These are phyloP conservation scores for Salix udensis DNA, from an alignment of 345 rosid species.

Conservation along the genomic window DNA sequence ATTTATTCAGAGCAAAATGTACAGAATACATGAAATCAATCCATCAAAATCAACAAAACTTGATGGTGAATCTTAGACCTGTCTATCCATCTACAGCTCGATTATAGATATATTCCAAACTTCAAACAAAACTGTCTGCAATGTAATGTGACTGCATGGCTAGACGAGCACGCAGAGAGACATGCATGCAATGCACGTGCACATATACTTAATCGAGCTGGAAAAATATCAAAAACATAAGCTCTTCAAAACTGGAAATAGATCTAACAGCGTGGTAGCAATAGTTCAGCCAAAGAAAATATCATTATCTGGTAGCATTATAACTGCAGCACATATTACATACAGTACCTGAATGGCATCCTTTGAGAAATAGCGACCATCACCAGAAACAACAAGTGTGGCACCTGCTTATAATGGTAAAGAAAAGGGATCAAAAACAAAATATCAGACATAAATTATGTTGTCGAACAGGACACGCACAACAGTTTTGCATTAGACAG, in stretches of 20 bases:
- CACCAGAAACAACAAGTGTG: slow-evolving; percentile 97
- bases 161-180: background rate
- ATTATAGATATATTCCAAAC: background rate
- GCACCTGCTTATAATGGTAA: slow-evolving; percentile 52
- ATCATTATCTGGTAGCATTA: background rate
- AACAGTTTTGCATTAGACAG: background rate
- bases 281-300: background rate
- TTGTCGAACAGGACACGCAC: background rate
- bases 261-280: background rate
- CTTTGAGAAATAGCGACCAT: slow-evolving; percentile 93
- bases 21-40: background rate
- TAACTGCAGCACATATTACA: background rate
- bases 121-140: background rate
- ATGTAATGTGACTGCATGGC: background rate
- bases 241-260: background rate
- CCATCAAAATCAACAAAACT: background rate
- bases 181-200: background rate
- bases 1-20: background rate
- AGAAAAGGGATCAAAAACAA: background rate
- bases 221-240: background rate
- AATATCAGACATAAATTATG: background rate
- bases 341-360: slow-evolving; percentile 84
- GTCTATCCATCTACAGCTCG: background rate
- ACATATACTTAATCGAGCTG: background rate
- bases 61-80: background rate